A percentile compares a stretch with the other conserved stretches of the same genome.
Evolutionary conservation across 345 rosid species (phyloP).

Genomic region (Fremontodendron californicum): DNA sequence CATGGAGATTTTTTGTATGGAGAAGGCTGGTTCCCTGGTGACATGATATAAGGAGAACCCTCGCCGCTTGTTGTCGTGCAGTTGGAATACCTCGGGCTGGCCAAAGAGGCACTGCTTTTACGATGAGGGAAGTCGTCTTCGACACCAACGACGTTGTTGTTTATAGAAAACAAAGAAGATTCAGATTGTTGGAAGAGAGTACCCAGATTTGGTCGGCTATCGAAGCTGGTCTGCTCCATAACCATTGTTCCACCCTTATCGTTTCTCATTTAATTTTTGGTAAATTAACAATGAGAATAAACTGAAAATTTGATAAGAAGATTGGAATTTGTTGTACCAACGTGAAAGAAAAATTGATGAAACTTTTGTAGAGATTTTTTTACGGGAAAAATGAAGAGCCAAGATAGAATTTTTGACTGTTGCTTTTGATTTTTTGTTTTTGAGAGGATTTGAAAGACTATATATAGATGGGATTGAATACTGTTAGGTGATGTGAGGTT

Average conservation of each 20-base stretch:
- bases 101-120: constrained; percentile 33
- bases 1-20: constrained; percentile 66
- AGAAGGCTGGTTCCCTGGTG: constrained; percentile 52
- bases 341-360: no score
- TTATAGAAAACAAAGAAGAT: constrained; percentile 13
- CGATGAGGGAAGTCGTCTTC: constrained; percentile 11
- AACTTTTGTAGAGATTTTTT: background rate
- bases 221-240: constrained; percentile 16
- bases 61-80: constrained; percentile 51
- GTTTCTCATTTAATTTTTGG: constrained; percentile 22
- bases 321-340: background rate
- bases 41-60: constrained; percentile 43
- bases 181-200: constrained; percentile 47
- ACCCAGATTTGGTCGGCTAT: constrained; percentile 48
- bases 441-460: background rate
- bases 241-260: constrained; percentile 20
- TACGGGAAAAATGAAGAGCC: no score
- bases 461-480: constrained; percentile 8
- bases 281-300: background rate
- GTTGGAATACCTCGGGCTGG: constrained; percentile 28
- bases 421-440: background rate
- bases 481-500: constrained; percentile 17
- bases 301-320: background rate
- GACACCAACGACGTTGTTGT: constrained; percentile 21
- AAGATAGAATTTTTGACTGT: background rate